Conservation (phyloP, 352 stramenopile genomes). For the Phytopythium kandeliae region DNA sequence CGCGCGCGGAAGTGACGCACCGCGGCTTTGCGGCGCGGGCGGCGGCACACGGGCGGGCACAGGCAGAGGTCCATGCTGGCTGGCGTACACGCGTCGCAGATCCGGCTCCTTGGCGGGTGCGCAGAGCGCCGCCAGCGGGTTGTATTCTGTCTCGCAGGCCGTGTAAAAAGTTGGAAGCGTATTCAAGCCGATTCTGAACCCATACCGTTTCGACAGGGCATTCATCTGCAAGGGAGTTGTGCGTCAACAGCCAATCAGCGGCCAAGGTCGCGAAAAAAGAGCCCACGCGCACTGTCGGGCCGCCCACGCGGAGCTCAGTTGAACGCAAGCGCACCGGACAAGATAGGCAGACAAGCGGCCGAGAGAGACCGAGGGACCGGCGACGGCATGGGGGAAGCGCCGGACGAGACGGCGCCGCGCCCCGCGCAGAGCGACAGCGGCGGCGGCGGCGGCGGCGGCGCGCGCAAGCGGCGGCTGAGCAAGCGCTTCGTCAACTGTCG, state of each 20-base stretch:
- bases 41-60: neutral
- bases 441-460: neutral
- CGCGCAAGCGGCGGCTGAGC: constrained; percentile 12
- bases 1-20: too few relatives aligned
- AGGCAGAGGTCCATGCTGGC: too few relatives aligned
- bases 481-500: constrained; percentile 35
- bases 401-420: neutral
- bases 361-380: too few relatives aligned
- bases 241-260: too few relatives aligned
- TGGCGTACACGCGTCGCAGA: constrained; percentile 1
- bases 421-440: neutral
- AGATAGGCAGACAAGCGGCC: neutral
- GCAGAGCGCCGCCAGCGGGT: neutral
- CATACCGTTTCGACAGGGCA: too few relatives aligned
- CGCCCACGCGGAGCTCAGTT: too few relatives aligned
- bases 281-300: too few relatives aligned
- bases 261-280: too few relatives aligned
- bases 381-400: constrained; percentile 5
- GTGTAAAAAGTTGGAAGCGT: neutral
- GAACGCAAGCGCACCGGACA: neutral
- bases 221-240: too few relatives aligned
- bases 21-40: neutral
- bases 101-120: constrained; percentile 2
- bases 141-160: too few relatives aligned
- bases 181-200: too few relatives aligned